A percentile compares a stretch with the other conserved stretches of the same genome.
Conservation (phyloP, 1,139 yeast species). For the Diutina siamensis region DNA sequence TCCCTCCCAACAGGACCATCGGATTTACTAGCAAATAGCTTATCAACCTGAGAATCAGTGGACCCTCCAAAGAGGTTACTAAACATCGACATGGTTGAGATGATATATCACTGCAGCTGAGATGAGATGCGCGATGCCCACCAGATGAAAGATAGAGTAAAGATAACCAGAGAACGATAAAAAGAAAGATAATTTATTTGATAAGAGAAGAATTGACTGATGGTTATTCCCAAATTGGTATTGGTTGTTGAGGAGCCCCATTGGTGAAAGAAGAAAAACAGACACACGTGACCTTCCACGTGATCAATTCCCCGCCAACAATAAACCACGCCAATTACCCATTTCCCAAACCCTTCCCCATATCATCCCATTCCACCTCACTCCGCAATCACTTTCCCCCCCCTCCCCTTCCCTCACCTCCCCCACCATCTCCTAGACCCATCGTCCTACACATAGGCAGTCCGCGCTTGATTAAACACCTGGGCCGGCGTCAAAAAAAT, state of each 20-base stretch:
- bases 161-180: too few species aligned
- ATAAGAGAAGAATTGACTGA: too few species aligned
- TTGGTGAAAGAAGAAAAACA: too few species aligned
- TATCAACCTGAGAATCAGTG: not conserved
- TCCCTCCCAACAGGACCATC: constrained; percentile 3
- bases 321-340: too few species aligned
- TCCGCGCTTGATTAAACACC: not conserved
- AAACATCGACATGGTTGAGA: not conserved
- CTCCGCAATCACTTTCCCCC: constrained; percentile 10
- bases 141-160: too few species aligned
- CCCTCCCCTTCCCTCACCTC: constrained; percentile 13
- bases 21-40: not conserved
- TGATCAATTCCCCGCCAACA: too few species aligned
- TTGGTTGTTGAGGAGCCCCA: too few species aligned
- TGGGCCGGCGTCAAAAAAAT: not conserved
- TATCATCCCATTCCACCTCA: constrained; percentile 10
- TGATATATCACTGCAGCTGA: too few species aligned
- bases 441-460: not conserved
- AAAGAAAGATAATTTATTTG: not conserved
- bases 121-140: not conserved
- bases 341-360: too few species aligned
- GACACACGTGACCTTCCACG: too few species aligned
- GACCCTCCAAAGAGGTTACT: not conserved
- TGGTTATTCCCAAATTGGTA: too few species aligned
- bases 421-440: not conserved